Percentiles rank a stretch among this genome's conserved stretches.
Conservation (phyloP, 108 stramenopile species). For the Cyclotella atomus region DNA sequence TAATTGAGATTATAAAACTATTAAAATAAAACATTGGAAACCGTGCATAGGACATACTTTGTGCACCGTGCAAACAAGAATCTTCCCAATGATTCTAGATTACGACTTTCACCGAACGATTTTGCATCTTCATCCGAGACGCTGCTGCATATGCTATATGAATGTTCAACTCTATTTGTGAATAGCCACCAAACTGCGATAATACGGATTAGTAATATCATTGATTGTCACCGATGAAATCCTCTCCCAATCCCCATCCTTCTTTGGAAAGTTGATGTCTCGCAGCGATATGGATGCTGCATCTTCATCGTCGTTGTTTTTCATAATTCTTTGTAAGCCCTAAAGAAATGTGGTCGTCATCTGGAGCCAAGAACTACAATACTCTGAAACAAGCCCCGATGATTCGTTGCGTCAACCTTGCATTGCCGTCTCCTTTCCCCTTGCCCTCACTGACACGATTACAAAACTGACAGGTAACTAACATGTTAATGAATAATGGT, state of each 20-base stretch:
- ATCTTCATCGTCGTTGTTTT: conserved; percentile 2
- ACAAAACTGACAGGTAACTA: too few species aligned
- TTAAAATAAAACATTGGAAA: too few species aligned
- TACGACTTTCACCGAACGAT: background rate
- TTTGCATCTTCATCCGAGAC: background rate
- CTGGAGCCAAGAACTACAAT: too few species aligned
- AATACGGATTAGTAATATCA: conserved; percentile 2
- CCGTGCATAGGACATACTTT: too few species aligned
- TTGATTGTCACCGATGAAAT: background rate
- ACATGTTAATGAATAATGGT: too few species aligned
- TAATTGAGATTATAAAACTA: too few species aligned
- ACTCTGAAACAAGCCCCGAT: too few species aligned
- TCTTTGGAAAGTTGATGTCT: conserved; percentile 1
- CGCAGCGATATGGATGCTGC: background rate
- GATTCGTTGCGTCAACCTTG: too few species aligned
- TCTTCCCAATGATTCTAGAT: background rate
- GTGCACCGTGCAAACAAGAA: background rate
- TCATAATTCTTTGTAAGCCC: background rate
- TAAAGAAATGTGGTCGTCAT: too few species aligned
- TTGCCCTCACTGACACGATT: too few species aligned
- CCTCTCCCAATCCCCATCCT: background rate
- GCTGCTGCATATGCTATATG: background rate
- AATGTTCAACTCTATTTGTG: background rate
- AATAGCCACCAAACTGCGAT: background rate
- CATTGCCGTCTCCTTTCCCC: too few species aligned